phyloP scores from a whole-genome alignment of 352 stramenopile genomes.

The Pythium brassicae region DNA sequence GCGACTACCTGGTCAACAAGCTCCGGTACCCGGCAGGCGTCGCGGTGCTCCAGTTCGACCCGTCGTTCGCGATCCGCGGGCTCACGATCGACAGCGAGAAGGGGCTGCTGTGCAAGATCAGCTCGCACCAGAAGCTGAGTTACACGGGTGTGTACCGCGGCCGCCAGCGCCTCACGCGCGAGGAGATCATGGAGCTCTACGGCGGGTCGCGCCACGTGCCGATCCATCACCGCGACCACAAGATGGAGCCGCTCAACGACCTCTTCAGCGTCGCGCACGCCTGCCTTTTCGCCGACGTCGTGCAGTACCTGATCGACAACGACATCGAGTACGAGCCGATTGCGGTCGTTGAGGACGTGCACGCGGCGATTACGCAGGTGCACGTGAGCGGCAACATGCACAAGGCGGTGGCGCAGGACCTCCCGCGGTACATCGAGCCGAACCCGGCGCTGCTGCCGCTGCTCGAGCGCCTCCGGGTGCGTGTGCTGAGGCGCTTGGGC shows the following conservation, averaged over 20 bases:
- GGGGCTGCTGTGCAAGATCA: conserved; percentile 92
- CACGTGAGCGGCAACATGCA: conserved; percentile 93
- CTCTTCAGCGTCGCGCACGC: conserved; percentile 92
- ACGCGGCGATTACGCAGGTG: conserved; percentile 83
- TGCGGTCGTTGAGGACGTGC: conserved; percentile 86
- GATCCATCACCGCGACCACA: conserved; percentile 70
- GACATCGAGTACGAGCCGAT: conserved; percentile 89
- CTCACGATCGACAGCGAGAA: conserved; percentile 93
- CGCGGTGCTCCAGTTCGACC: conserved; percentile 74
- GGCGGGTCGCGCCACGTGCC: conserved; percentile 84
- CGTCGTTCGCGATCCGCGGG: conserved; percentile 89
- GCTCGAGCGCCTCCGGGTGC: conserved; percentile 67
- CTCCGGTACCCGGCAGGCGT: conserved; percentile 86
- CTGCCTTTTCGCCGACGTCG: conserved; percentile 91
- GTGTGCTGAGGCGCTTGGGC: not conserved
- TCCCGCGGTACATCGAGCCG: conserved; percentile 86
- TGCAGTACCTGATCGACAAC: conserved; percentile 90
- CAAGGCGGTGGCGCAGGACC: conserved; percentile 78
- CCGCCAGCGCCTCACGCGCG: conserved; percentile 71
- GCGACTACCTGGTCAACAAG: conserved; percentile 82
- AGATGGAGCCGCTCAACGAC: conserved; percentile 93
- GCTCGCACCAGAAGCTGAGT: conserved; percentile 91
- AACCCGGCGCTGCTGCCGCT: conserved; percentile 83
- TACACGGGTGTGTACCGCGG: conserved; percentile 80
- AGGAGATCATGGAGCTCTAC: conserved; percentile 87